Conservation (phyloP, 805 yeast genomes). For the Candida sonorensis region DNA sequence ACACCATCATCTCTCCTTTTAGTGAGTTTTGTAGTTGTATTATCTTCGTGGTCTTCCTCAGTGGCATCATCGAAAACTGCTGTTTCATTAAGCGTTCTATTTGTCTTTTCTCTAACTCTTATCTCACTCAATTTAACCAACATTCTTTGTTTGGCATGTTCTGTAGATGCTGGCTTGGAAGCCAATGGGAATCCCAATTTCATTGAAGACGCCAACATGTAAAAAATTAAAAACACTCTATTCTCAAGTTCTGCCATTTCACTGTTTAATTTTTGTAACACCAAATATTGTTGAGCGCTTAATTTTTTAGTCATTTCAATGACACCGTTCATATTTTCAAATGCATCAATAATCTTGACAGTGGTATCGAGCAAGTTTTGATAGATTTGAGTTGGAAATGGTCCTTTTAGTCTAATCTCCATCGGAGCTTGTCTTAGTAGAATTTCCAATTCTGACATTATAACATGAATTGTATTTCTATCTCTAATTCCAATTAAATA, state of each 20-base stretch:
- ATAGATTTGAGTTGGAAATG: conserved; percentile 52
- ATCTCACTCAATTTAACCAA: conserved; percentile 57
- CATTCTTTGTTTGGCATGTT: conserved; percentile 64
- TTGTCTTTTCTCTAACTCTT: too few species aligned
- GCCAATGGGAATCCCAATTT: conserved; percentile 74
- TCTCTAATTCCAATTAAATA: conserved; percentile 38
- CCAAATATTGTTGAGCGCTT: conserved; percentile 44
- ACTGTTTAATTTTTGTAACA: conserved; percentile 43
- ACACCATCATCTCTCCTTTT: conserved; percentile 28
- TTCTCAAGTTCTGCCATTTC: conserved; percentile 68
- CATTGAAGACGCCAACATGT: conserved; percentile 72
- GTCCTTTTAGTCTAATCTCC: conserved; percentile 70
- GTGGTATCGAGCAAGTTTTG: conserved; percentile 46
- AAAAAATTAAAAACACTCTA: conserved; percentile 66
- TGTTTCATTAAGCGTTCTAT: too few species aligned
- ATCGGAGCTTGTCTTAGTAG: conserved; percentile 65
- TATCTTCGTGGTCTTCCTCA: too few species aligned
- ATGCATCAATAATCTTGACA: conserved; percentile 62
- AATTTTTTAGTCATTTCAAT: conserved; percentile 55
- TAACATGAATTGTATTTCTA: conserved; percentile 36
- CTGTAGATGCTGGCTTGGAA: conserved; percentile 68
- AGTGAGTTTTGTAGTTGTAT: too few species aligned
- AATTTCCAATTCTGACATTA: conserved; percentile 54
- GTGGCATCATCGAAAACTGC: too few species aligned
- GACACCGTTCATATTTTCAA: conserved; percentile 65